These are phyloP conservation scores for Takashimella koratensis DNA, from an alignment of 1,284 basidiomycete genomes.

Conservation along the genomic window DNA sequence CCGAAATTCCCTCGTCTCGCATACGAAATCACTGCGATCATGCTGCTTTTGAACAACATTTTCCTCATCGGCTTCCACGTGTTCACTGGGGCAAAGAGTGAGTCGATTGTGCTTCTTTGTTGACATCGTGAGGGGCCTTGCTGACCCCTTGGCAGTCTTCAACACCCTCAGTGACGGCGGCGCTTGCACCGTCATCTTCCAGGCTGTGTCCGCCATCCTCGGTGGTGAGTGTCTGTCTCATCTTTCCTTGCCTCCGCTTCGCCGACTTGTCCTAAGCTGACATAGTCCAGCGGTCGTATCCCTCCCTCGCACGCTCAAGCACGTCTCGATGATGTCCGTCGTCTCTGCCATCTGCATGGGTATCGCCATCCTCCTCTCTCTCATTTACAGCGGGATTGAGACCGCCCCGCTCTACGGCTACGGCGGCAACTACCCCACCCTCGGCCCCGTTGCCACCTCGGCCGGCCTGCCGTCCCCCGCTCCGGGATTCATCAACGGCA, in stretches of 20 bases:
- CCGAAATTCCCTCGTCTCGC: slow-evolving; percentile 26
- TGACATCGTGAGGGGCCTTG: neutral
- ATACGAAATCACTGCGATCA: slow-evolving; percentile 35
- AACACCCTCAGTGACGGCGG: slow-evolving; percentile 61
- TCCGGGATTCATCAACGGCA: slow-evolving; percentile 59
- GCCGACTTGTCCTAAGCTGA: neutral
- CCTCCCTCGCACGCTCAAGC: slow-evolving; percentile 56
- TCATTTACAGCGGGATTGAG: slow-evolving; percentile 57
- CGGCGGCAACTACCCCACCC: slow-evolving; percentile 36
- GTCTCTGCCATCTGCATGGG: slow-evolving; percentile 56
- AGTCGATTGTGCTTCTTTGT: slow-evolving; percentile 6
- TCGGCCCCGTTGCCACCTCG: slow-evolving; percentile 33
- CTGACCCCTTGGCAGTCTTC: slow-evolving; percentile 37
- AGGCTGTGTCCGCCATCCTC: slow-evolving; percentile 51
- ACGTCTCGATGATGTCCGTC: slow-evolving; percentile 50
- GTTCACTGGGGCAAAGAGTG: slow-evolving; percentile 45
- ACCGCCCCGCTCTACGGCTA: slow-evolving; percentile 41
- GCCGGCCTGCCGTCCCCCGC: slow-evolving; percentile 44
- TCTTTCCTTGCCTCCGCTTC: neutral
- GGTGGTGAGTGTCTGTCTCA: slow-evolving; percentile 27
- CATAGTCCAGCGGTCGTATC: slow-evolving; percentile 48
- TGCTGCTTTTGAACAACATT: slow-evolving; percentile 43
- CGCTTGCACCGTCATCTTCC: slow-evolving; percentile 58
- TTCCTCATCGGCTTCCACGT: slow-evolving; percentile 50
- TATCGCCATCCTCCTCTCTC: slow-evolving; percentile 57